Evolutionary conservation across 495 filamentous ascomycete genomes (phyloP).

Genomic region (Aspergillus steynii): DNA sequence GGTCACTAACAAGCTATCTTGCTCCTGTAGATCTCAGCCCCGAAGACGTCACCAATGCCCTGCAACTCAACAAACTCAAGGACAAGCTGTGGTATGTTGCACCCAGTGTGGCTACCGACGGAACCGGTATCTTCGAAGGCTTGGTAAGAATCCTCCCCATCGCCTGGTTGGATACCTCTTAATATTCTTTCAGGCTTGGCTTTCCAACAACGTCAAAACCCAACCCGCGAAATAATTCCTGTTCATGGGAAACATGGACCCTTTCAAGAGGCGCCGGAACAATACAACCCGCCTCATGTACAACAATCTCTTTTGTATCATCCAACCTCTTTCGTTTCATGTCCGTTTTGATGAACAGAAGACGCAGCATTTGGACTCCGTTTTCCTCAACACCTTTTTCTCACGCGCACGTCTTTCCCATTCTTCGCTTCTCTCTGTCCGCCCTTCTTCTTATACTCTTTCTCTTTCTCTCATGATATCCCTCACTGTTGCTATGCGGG

Average conservation of each 20-base stretch:
- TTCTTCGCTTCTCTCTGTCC: background rate
- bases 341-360: constrained; percentile 49
- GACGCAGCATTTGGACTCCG: constrained; percentile 46
- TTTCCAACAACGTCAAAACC: constrained; percentile 91
- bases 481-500: constrained; percentile 34
- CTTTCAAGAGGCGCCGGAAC: background rate
- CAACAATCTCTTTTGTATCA: constrained; percentile 37
- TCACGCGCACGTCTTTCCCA: constrained; percentile 17
- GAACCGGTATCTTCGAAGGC: constrained; percentile 92
- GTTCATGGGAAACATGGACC: background rate
- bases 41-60: constrained; percentile 79
- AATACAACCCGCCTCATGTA: constrained; percentile 32
- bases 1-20: constrained; percentile 18
- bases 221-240: constrained; percentile 51
- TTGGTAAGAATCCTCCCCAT: constrained; percentile 54
- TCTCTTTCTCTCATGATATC: constrained; percentile 36
- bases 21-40: constrained; percentile 71
- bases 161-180: constrained; percentile 11
- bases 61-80: constrained; percentile 82
- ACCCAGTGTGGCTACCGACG: constrained; percentile 90
- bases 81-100: constrained; percentile 96
- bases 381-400: constrained; percentile 23
- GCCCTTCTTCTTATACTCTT: constrained; percentile 15
- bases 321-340: constrained; percentile 39
- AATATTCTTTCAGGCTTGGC: constrained; percentile 63